Percentiles rank a stretch among this genome's conserved stretches.
phyloP scores from a whole-genome alignment of 257 asterid species.

The Cordia subcordata region DNA sequence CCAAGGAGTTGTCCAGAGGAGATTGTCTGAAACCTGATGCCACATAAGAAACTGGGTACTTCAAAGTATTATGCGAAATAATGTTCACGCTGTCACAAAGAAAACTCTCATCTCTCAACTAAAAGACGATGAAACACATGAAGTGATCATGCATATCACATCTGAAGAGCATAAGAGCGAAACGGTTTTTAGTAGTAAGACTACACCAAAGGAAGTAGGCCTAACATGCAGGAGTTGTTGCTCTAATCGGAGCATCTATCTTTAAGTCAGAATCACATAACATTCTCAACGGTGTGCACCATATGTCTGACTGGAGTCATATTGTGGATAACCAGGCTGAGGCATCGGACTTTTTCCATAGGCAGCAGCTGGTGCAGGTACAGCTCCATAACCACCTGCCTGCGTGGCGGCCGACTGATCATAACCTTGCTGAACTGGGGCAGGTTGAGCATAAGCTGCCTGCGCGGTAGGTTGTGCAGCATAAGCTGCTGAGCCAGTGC shows the following conservation, averaged over 20 bases:
- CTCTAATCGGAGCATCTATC: not conserved
- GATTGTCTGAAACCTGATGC: too few relatives aligned
- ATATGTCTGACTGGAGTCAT: slow-evolving; percentile 72
- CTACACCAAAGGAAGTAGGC: not conserved
- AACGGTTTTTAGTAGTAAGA: not conserved
- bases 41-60: too few relatives aligned
- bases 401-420: slow-evolving; percentile 48
- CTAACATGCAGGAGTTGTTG: not conserved
- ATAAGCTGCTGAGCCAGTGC: slow-evolving; percentile 43
- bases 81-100: not conserved
- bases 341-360: slow-evolving; percentile 55
- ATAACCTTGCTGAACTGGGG: slow-evolving; percentile 56
- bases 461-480: slow-evolving; percentile 48
- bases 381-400: slow-evolving; percentile 61
- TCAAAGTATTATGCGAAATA: too few relatives aligned
- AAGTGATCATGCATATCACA: not conserved
- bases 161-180: not conserved
- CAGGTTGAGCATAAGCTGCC: slow-evolving; percentile 62
- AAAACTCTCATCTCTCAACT: not conserved
- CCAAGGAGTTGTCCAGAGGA: too few relatives aligned
- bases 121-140: not conserved
- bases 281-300: slow-evolving; percentile 59
- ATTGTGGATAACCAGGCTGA: slow-evolving; percentile 60
- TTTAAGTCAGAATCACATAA: too few relatives aligned
- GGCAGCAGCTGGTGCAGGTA: slow-evolving; percentile 32